Evolutionary conservation across 2,329 filamentous ascomycete genomes (phyloP).

Genomic region (Podosphaera xanthii): DNA sequence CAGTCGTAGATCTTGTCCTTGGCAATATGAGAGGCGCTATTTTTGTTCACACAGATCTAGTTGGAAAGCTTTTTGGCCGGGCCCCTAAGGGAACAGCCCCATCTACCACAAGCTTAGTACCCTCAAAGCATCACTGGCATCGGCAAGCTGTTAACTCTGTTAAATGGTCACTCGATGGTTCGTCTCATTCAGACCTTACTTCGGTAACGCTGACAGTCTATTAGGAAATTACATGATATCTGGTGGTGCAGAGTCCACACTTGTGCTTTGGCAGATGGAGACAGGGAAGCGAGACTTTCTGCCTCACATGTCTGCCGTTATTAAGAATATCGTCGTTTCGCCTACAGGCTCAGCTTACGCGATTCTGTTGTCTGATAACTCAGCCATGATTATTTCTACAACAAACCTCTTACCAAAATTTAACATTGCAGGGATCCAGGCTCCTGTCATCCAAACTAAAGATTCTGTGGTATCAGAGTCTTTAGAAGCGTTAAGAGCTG

Average conservation of each 20-base stretch:
- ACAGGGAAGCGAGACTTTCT: constrained; percentile 64
- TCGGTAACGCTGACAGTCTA: constrained; percentile 11
- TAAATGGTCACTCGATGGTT: constrained; percentile 85
- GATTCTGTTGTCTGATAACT: constrained; percentile 77
- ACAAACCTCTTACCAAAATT: constrained; percentile 67
- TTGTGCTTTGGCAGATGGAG: constrained; percentile 85
- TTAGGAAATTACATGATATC: constrained; percentile 82
- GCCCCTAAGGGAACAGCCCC: constrained; percentile 18
- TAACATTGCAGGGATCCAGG: constrained; percentile 67
- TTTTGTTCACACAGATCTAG: constrained; percentile 56
- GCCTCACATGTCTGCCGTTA: constrained; percentile 70
- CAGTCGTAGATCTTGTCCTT: constrained; percentile 48
- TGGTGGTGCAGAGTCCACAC: constrained; percentile 68
- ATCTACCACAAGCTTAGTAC: constrained; percentile 20
- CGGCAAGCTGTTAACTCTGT: constrained; percentile 58
- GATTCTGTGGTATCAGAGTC: constrained; percentile 30
- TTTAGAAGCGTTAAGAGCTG: constrained; percentile 26
- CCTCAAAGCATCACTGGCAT: constrained; percentile 72
- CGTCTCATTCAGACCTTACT: constrained; percentile 9
- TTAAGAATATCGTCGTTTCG: constrained; percentile 70
- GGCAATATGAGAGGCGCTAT: constrained; percentile 60
- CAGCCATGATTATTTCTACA: constrained; percentile 71
- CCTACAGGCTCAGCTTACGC: constrained; percentile 59
- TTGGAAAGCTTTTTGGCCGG: constrained; percentile 28
- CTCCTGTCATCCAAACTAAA: constrained; percentile 26